Base-by-base conservation (phyloP, 2,329 filamentous ascomycete genomes). In the Simplicillium sp. region DNA sequence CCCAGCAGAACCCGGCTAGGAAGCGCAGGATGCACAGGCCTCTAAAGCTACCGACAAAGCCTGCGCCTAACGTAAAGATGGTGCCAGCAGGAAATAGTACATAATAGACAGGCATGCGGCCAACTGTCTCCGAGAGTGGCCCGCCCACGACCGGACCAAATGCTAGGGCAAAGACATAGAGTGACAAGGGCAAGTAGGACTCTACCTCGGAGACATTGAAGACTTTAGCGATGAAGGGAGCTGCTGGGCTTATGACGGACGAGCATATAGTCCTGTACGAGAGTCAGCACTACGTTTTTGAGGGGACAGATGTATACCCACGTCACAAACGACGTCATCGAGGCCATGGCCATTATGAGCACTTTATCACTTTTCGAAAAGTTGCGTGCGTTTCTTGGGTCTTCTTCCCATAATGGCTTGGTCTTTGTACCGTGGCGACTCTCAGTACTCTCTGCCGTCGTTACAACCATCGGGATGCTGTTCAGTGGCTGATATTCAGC, bases 141-240 rank as follows among this genome's bases (percentile, higher is more conserved):
- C 76, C 75, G 9, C 71, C 72, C 13, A 79, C 47, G 38, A 81
- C 58, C 6, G 80, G 78, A 0, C 77, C 79, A 11, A 80, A 60
- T 3, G 62, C 74, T 0, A 83, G 64, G 1, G 77, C 78, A 7
- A 81, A 56, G 4, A 77, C 70, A 53, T 78, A 83, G 7, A 80
- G 53, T 0, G 77, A 70, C 1, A 83, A 54, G 0, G 73, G 71
- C 1, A 82, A 56, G 13, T 82, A 60, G 1, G 78, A 72, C 6
- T 67, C 64, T 1, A 73, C 79, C 38, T 65, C 64, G 13, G 65
- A 67, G 11, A 80, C 64, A 34, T 65, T 47, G 53, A 83, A 83
- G 6, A 73, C 63, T 0, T 51, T 31, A 58, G 69, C 69, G 4
- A 82, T 52, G 3, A 70, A 57, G 3, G 48, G 37, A 18, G 64